phyloP scores from a whole-genome alignment of 148 eudicot genomes.

The Chenopodium berlandieri region DNA sequence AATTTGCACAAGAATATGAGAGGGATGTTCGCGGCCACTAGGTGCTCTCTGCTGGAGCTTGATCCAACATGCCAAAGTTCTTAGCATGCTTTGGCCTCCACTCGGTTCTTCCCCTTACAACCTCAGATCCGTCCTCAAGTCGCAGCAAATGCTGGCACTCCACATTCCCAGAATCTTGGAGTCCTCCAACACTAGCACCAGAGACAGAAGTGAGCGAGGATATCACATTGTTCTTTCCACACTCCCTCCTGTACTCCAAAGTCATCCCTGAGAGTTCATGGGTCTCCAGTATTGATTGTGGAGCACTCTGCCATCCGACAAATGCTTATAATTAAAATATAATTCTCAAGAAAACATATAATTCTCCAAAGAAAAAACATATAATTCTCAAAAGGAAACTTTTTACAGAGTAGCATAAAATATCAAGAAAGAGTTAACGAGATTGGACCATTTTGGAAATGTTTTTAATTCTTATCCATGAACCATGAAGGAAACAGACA shows the following conservation, averaged over 20 bases:
- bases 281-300: conserved; percentile 59
- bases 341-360: too few species aligned
- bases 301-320: conserved; percentile 66
- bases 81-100: conserved; percentile 81
- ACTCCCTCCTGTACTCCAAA: conserved; percentile 88
- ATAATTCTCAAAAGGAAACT: too few species aligned
- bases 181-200: conserved; percentile 39
- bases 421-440: too few species aligned
- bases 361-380: too few species aligned
- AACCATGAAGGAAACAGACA: conserved; percentile 7
- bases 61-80: conserved; percentile 37
- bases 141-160: conserved; percentile 90
- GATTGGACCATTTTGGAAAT: too few species aligned
- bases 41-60: conserved; percentile 36
- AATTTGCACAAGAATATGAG: conserved; percentile 35
- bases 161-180: conserved; percentile 46
- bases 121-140: conserved; percentile 76
- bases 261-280: conserved; percentile 82
- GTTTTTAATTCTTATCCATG: too few species aligned
- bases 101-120: conserved; percentile 70
- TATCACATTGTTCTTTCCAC: conserved; percentile 72
- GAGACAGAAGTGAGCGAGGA: conserved; percentile 70
- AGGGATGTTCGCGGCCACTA: conserved; percentile 8
- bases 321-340: neutral
- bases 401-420: too few species aligned